Evolutionary conservation across 1,284 basidiomycete species (phyloP).

Genomic region (Cutaneotrichosporon sp.): DNA sequence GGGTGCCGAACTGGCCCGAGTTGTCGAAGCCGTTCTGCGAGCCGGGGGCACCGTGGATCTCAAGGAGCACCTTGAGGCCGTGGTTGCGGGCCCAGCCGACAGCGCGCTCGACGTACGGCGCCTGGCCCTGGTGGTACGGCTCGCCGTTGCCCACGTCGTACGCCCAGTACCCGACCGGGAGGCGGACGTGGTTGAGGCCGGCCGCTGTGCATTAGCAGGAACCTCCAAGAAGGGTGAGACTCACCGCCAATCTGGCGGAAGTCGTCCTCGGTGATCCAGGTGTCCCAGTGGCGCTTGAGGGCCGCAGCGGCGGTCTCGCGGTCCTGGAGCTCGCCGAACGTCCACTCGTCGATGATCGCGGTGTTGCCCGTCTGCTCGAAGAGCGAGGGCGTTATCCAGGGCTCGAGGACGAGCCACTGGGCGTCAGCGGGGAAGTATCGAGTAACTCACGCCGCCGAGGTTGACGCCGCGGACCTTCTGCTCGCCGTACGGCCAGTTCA

Average conservation of each 20-base stretch:
- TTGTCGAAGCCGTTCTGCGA: constrained; percentile 81
- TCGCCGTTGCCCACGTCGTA: constrained; percentile 77
- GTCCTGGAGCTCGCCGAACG: constrained; percentile 59
- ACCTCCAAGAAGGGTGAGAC: constrained; percentile 11
- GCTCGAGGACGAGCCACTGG: constrained; percentile 48
- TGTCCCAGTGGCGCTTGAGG: constrained; percentile 48
- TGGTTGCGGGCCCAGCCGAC: constrained; percentile 75
- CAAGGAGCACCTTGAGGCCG: constrained; percentile 71
- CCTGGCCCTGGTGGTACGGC: constrained; percentile 61
- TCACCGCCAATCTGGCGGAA: constrained; percentile 68
- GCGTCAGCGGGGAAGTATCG: neutral
- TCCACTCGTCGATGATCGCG: constrained; percentile 77
- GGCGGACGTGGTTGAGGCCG: constrained; percentile 74
- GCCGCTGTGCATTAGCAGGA: constrained; percentile 49
- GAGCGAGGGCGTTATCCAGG: constrained; percentile 66
- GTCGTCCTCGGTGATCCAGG: constrained; percentile 74
- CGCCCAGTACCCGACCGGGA: constrained; percentile 83
- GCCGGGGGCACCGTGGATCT: constrained; percentile 75
- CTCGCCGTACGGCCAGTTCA: constrained; percentile 31
- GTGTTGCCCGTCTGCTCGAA: constrained; percentile 75
- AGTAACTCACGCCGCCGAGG: constrained; percentile 48
- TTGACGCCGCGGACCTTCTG: constrained; percentile 54
- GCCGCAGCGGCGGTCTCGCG: constrained; percentile 36
- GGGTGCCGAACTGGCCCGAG: constrained; percentile 62
- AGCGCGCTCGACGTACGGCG: constrained; percentile 60